These are phyloP conservation scores for Sclerotinia spermophila DNA, from an alignment of 2,329 filamentous ascomycete genomes.

Conservation along the genomic window DNA sequence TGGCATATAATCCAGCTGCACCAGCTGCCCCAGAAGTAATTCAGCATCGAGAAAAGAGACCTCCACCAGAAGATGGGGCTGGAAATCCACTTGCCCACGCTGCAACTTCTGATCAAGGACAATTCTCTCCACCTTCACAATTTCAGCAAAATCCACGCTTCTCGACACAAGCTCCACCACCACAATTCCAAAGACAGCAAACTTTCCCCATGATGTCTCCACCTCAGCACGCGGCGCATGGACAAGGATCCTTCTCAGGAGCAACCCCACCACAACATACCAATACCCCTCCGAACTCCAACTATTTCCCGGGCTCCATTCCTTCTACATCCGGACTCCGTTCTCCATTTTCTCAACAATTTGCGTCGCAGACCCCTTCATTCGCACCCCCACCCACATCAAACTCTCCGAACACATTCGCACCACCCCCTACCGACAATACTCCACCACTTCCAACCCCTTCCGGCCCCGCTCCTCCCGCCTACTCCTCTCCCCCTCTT, in stretches of 20 bases:
- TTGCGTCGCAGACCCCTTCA: conserved; percentile 18
- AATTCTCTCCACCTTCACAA: conserved; percentile 51
- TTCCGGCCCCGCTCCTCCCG: conserved; percentile 21
- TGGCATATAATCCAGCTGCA: conserved; percentile 77
- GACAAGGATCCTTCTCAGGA: conserved; percentile 8
- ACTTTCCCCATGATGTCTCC: conserved; percentile 17
- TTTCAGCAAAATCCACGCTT: conserved; percentile 24
- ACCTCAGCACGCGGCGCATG: conserved; percentile 4
- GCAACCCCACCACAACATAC: conserved; percentile 8
- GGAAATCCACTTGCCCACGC: conserved; percentile 56
- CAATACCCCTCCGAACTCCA: conserved; percentile 20
- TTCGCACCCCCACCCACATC: conserved; percentile 29
- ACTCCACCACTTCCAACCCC: conserved; percentile 12
- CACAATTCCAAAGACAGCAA: conserved; percentile 19
- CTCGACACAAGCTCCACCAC: conserved; percentile 22
- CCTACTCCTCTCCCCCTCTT: conserved; percentile 9
- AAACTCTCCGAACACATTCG: conserved; percentile 29
- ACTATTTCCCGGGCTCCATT: conserved; percentile 39
- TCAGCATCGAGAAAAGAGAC: conserved; percentile 73
- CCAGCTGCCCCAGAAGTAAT: conserved; percentile 71
- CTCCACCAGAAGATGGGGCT: conserved; percentile 64
- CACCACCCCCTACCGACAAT: conserved; percentile 28
- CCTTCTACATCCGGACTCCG: conserved; percentile 33
- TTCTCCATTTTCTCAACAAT: conserved; percentile 20
- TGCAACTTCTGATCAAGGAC: conserved; percentile 53